Evolutionary conservation across 2,329 filamentous ascomycete species (phyloP).

Genomic region (Volutella citrinella): DNA sequence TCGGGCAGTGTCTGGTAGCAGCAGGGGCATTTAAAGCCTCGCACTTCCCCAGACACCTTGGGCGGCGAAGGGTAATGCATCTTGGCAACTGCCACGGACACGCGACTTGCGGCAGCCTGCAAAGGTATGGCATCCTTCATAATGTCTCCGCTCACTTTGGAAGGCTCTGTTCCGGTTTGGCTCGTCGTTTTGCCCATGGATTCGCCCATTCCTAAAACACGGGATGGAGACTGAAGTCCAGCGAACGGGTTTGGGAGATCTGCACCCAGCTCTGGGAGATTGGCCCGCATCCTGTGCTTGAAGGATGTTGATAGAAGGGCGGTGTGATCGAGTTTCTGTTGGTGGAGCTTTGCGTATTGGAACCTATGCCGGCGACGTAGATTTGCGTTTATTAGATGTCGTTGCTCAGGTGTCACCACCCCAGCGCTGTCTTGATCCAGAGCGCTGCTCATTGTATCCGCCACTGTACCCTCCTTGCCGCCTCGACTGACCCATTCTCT

Average conservation of each 20-base stretch:
- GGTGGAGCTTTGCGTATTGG: constrained; percentile 1
- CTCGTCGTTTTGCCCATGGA: too few relatives aligned
- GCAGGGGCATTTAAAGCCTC: constrained; percentile 9
- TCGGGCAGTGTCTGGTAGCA: constrained; percentile 9
- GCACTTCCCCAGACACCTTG: neutral
- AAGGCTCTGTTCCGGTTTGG: constrained; percentile 2
- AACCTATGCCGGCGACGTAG: constrained; percentile 3
- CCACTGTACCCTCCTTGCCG: neutral
- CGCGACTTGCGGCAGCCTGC: constrained; percentile 3
- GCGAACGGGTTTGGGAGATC: too few relatives aligned
- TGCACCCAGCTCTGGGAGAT: neutral
- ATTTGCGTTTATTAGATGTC: constrained; percentile 1
- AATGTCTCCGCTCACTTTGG: constrained; percentile 1
- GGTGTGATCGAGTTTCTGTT: constrained; percentile 2
- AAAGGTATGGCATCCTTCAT: neutral
- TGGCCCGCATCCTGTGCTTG: neutral
- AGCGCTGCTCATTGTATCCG: neutral
- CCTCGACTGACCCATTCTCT: neutral
- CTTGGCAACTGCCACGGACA: constrained; percentile 4
- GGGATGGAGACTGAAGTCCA: too few relatives aligned
- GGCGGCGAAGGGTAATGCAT: constrained; percentile 5
- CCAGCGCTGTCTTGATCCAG: neutral
- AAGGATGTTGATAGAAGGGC: neutral
- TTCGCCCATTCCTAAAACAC: too few relatives aligned
- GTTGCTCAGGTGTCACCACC: constrained; percentile 1